Conservation (phyloP, 2,329 filamentous ascomycete species). For the Aspergillus texensis region DNA sequence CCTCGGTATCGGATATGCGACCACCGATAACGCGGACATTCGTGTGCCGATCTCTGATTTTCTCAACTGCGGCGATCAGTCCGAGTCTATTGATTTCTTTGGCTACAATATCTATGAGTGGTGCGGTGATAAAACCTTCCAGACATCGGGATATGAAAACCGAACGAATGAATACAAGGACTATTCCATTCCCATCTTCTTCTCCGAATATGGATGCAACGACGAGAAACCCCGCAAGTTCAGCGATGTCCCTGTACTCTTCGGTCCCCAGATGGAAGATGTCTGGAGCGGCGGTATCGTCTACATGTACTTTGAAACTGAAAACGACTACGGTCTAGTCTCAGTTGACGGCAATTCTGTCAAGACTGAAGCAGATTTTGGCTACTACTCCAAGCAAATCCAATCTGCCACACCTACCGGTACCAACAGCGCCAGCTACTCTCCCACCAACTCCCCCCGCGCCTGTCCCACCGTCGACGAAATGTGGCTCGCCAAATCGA, state of each 20-base stretch:
- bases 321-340: slow-evolving; percentile 73
- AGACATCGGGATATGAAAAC: slow-evolving; percentile 75
- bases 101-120: slow-evolving; percentile 99
- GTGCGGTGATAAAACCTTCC: slow-evolving; percentile 84
- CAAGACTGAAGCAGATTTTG: slow-evolving; percentile 73
- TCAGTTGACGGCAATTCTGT: slow-evolving; percentile 68
- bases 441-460: slow-evolving; percentile 67
- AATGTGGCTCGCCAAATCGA: slow-evolving; percentile 67
- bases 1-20: slow-evolving; percentile 92
- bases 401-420: slow-evolving; percentile 67
- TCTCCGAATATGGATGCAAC: slow-evolving; percentile 98
- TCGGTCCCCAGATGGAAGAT: slow-evolving; percentile 74
- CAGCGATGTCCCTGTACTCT: slow-evolving; percentile 82
- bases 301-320: slow-evolving; percentile 97
- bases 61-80: slow-evolving; percentile 81
- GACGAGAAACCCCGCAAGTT: slow-evolving; percentile 71
- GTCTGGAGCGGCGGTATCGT: slow-evolving; percentile 97
- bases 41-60: slow-evolving; percentile 82
- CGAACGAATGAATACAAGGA: slow-evolving; percentile 83
- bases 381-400: slow-evolving; percentile 70
- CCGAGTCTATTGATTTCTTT: slow-evolving; percentile 87
- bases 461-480: slow-evolving; percentile 68
- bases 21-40: slow-evolving; percentile 88
- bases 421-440: slow-evolving; percentile 70
- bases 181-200: slow-evolving; percentile 95